Base-by-base conservation (phyloP, 495 filamentous ascomycete species). In the Penicillium canescens region DNA sequence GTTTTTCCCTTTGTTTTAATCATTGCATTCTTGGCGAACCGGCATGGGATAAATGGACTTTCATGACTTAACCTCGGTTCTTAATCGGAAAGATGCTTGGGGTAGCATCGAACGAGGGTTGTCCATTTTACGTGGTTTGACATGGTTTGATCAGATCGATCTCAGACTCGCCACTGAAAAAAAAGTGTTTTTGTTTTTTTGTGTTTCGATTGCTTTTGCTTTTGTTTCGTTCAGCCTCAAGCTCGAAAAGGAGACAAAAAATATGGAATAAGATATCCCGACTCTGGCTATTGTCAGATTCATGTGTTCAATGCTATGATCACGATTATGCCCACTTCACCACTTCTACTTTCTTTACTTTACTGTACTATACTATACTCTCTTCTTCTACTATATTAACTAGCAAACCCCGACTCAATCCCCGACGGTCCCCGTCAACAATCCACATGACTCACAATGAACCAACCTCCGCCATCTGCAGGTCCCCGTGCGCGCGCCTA, bases 41-140 rank as follows among this genome's bases (percentile, higher is more conserved):
- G 70, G 67, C 67, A 69, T 65, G 62, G 71, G 63, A 61, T 60
- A 67, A 70, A 67, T 65, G 59, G 60, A 59, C 50, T 36, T 46
- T 61, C 61, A 64, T 56, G 52, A 56, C 35, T 51, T 50, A 45
- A 41, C 43, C 42, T 43, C 43, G 50, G 59, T 57, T 57, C 53
- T 52, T 64, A 64, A 64, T 64, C 46, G 58, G 54, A 53, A 57
- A 38, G 52, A 59, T 59, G 52, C 46, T 41, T 49, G 40, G 37
- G 38, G 37, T 42, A 54, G 34, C 33, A 56, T 37, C 35, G 39
- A 42, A 44, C 53, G 48, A 51, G 48, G 48, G 39, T 50, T 16
- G 20, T 48, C 42, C 31, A 42, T 31, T 50, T 42, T 36, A 36
- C 35, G 45, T 38, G 47, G 10, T 38, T 35, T 47, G 44, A 13